Base-by-base conservation (phyloP, 495 filamentous ascomycete species). In the Massariosphaeria phaeospora region DNA sequence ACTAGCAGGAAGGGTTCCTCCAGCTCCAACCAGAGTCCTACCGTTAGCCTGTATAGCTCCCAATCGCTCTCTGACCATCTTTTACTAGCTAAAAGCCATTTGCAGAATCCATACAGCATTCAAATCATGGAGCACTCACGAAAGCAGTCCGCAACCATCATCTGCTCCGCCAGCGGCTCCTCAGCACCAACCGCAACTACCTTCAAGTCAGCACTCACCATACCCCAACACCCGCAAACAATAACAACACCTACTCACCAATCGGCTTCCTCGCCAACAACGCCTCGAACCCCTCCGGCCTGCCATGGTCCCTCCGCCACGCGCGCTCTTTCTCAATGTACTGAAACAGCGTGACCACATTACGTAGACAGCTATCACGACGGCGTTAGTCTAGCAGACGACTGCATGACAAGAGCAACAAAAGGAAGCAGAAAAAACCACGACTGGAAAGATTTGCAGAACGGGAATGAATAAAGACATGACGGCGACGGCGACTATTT, bases 331-430 rank as follows among this genome's bases (percentile, higher is more conserved):
- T 84, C 57, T 95, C 89, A 58, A 99, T 79, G 58, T 91, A 84
- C 63, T 96, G 85, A 73, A 97, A 97, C 69, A 96, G 77, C 21
- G 89, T 85, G 48, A 97, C 79, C 41, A 87, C 83, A 74, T 99
- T 99, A 15, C 85, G 83, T 35, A 96, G 77, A 66, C 89, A 95
- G 67, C 87, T 91, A 59, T n/a, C 34, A 12, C 10, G 17, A 8
- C n/a, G n/a, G 17, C 36, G 36, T 10, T 7, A 7, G 7, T 40
- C 18, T n/a, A 39, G 27, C 25, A 20, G n/a, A 27, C 30, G n/a
- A 44, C 27, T 40, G 36, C 17, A 17, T 40, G 15, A 11, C n/a
- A n/a, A n/a, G n/a, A n/a, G 12, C 47, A 8, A 7, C 36, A 40
- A 40, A 40, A 20, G 9, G 8, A 9, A 40, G 36, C 36, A 40